A percentile compares a stretch with the other conserved stretches of the same genome.
phyloP scores from a whole-genome alignment of 768 basidiomycete species.

The Nidularia pulvinata region DNA sequence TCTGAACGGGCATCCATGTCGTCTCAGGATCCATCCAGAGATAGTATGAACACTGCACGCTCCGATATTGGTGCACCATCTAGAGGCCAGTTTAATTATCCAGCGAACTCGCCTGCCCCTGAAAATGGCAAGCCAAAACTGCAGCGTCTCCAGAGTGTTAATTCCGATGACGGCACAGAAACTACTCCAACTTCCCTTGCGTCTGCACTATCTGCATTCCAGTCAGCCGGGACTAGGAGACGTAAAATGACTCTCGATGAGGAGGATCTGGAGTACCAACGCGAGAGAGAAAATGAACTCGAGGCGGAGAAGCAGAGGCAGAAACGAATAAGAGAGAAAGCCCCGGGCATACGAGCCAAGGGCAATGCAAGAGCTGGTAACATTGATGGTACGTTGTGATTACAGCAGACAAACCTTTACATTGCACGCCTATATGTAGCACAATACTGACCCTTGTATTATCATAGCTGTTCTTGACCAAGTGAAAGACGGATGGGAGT shows the following conservation, averaged over 20 bases:
- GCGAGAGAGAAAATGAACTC: conserved; percentile 57
- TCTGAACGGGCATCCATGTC: conserved; percentile 49
- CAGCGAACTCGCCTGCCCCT: too few relatives aligned
- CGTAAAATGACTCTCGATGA: conserved; percentile 52
- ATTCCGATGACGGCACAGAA: conserved; percentile 26
- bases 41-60: conserved; percentile 48
- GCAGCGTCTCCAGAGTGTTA: conserved; percentile 26
- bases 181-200: conserved; percentile 48
- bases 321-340: conserved; percentile 67
- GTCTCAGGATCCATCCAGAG: conserved; percentile 42
- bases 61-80: conserved; percentile 35
- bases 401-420: not conserved
- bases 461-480: conserved; percentile 76
- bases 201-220: conserved; percentile 70
- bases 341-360: conserved; percentile 52
- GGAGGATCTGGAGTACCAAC: conserved; percentile 54
- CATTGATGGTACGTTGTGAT: conserved; percentile 69
- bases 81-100: conserved; percentile 1
- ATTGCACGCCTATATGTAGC: too few relatives aligned
- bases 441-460: not conserved
- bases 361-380: conserved; percentile 70
- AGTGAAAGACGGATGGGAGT: conserved; percentile 90
- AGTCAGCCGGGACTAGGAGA: conserved; percentile 58
- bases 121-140: conserved; percentile 13
- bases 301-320: conserved; percentile 69